Conservation (phyloP, 352 stramenopile species). For the Globisporangium spinosum region DNA sequence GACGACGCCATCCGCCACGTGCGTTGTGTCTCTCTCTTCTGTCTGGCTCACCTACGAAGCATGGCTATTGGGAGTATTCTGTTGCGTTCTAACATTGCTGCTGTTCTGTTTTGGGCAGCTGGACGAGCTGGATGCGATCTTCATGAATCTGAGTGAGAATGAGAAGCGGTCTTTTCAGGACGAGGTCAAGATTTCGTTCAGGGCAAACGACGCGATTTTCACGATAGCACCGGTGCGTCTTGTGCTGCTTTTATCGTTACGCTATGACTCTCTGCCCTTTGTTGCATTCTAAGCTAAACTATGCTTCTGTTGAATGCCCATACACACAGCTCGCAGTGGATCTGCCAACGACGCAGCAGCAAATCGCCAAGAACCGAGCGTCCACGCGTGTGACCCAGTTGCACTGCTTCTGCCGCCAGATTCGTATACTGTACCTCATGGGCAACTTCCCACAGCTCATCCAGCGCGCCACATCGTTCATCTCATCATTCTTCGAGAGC, state of each 20-base stretch:
- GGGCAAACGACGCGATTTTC: conserved; percentile 46
- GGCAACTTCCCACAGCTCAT: conserved; percentile 62
- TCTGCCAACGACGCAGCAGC: conserved; percentile 36
- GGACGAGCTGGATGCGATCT: conserved; percentile 81
- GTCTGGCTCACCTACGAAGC: neutral
- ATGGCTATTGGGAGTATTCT: neutral
- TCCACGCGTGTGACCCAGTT: conserved; percentile 51
- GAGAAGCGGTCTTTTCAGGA: conserved; percentile 29
- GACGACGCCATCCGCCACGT: conserved; percentile 83
- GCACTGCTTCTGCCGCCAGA: conserved; percentile 78
- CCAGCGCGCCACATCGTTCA: conserved; percentile 49
- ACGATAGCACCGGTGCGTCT: conserved; percentile 50
- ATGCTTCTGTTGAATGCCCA: neutral
- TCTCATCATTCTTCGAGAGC: conserved; percentile 41
- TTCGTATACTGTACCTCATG: conserved; percentile 73
- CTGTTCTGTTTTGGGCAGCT: conserved; percentile 30
- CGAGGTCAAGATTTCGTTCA: conserved; percentile 22
- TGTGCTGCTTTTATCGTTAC: neutral
- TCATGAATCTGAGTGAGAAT: conserved; percentile 35
- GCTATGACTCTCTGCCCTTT: neutral
- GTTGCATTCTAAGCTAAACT: too few species aligned
- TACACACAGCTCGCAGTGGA: conserved; percentile 56
- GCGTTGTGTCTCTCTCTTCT: conserved; percentile 14
- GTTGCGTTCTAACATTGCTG: neutral
- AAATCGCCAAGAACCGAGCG: conserved; percentile 55